Base-by-base conservation (phyloP, 805 yeast genomes). In the Dipodascus albidus region DNA sequence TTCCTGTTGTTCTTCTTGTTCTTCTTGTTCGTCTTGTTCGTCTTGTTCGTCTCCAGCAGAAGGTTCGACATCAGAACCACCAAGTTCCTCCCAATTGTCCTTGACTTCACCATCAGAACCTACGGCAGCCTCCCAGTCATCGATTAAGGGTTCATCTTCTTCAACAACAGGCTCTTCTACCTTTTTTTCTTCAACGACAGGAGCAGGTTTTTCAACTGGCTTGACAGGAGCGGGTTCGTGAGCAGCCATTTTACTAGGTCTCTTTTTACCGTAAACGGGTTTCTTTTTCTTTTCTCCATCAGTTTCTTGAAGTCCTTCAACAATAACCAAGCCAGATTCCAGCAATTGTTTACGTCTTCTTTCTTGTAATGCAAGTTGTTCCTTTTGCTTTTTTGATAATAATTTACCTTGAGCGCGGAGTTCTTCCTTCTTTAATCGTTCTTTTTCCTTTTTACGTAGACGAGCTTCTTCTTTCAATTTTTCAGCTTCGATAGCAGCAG, bases 361-460 rank as follows among this genome's bases (percentile, higher is more conserved):
- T 66, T 91, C 97, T 63, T 83, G 79, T 44, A 82, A 70, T 52
- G 82, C 87, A 73, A 87, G 86, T 67, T 89, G 96, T 70, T 89
- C 96, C 71, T 86, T 88, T 76, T 93, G 99, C 67, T 90, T 91
- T 74, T 87, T 93, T 55, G 96, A 86, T 66, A 93, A 73, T 53
- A 83, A 81, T 67, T 93, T 93, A 65, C 99, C 99, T 71, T 91
- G 97, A 35, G 96, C 93, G 72, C 87, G 87, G 68, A 93, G 80
- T 72, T 87, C 91, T 64, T 93, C 99, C 60, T 80, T 84, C 75
- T 85, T 89, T 55, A 78, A 77, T 71, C 78, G 85, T 64, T 91
- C 97, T 67, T 81, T 86, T 70, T 93, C 99, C 64, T 82, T 87
- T 79, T 86, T 91, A 53, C 70, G 71, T n/a, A 61, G 60, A 51